Evolutionary conservation across 2,329 filamentous ascomycete genomes (phyloP).

Genomic region (Eurotiales sp.): DNA sequence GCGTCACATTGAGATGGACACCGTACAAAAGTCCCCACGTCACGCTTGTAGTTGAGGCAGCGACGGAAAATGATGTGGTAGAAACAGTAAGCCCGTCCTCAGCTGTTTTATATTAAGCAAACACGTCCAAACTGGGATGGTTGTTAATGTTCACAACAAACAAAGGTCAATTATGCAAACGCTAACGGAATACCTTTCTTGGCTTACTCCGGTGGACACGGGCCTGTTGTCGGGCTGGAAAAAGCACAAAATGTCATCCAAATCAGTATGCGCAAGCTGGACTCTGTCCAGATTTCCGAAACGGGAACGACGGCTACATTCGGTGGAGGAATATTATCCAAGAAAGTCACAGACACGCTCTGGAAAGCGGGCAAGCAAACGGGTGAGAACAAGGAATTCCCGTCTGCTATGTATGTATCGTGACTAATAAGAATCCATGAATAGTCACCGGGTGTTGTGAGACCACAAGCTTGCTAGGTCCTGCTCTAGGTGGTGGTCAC

Average conservation of each 20-base stretch:
- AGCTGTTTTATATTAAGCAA: not conserved
- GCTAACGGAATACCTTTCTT: not conserved
- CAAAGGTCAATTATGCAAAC: slow-evolving; percentile 6
- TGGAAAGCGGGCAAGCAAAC: slow-evolving; percentile 8
- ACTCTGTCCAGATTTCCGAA: slow-evolving; percentile 2
- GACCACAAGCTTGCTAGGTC: slow-evolving; percentile 2
- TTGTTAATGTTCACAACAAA: not conserved
- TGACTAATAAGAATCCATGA: not conserved
- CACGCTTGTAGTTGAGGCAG: slow-evolving; percentile 7
- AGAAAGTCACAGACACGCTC: not conserved
- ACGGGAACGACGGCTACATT: not conserved
- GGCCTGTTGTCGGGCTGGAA: not conserved
- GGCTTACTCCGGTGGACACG: slow-evolving; percentile 2
- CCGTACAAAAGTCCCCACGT: not conserved
- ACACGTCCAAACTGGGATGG: not conserved
- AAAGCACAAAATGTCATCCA: not conserved
- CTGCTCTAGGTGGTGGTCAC: slow-evolving; percentile 18
- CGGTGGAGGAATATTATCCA: not conserved
- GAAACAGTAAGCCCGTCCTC: slow-evolving; percentile 7
- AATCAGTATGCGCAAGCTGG: not conserved
- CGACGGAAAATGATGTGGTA: slow-evolving; percentile 7
- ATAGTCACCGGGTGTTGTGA: not conserved
- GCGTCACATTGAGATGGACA: slow-evolving; percentile 7
- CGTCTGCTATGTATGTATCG: not conserved
- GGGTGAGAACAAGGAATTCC: not conserved